Evolutionary conservation across 106 monocot species (phyloP), one percentile per base, ranked within the genome.

Genomic region (Dendrobium chrysotoxum): DNA sequence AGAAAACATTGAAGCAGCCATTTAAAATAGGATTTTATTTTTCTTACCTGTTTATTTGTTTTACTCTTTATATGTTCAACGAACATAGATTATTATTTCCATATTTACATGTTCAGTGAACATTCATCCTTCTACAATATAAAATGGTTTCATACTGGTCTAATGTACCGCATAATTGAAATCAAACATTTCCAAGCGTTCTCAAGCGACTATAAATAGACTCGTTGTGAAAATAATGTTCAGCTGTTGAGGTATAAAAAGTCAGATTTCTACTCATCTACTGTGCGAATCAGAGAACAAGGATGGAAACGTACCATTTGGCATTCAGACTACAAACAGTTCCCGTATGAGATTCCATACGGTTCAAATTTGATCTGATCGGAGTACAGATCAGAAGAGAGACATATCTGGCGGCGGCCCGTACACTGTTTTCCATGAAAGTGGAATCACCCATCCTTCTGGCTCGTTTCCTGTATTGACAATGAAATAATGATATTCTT

Each of bases 341-440:
- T 13, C 50, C 50, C 11, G 50, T 13, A 50, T 13, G 50, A 50
- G 50, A 50, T 50, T 50, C 50, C 0, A 61, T n/a, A 21, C 0
- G 5, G 18, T 21, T 57, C 21, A 57, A 68, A 30, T 21, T 61
- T 6, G 6, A 75, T 74, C 75, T 46, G 45, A 75, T 20, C 75
- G 8, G 26, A 74, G 21, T 41, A 21, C 40, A 40, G 28, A 4
- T 76, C 80, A 88, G 23, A 85, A 88, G 23, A 85, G 31, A 55
- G 83, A 77, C 53, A 80, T 18, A 72, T 88, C 88, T 72, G 88
- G 88, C 10, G 88, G 88, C 30, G 88, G 85, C 80, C 88, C 88
- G 67, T 88, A 88, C 18, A 88, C 85, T 28, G 82, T 82, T 79
- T 80, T 76, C 88, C 88, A 88, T 50, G 88, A 88, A 53, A 85